phyloP scores from a whole-genome alignment of 495 filamentous ascomycete species.

The Penicillium crystallinum region DNA sequence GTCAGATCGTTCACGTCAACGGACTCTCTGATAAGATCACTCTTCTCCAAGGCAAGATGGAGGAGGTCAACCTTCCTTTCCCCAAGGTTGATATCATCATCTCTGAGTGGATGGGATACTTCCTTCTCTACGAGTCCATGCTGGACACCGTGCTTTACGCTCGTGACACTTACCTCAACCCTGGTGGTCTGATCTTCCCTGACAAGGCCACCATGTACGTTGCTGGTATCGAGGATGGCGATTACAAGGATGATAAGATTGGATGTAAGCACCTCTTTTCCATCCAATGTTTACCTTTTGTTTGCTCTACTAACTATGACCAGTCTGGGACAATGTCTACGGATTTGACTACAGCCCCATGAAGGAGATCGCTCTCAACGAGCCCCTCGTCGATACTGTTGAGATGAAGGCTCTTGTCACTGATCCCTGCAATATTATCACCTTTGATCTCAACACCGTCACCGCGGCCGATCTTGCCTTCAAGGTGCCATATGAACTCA shows the following conservation, averaged over 20 bases:
- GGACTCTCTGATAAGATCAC: conserved; percentile 81
- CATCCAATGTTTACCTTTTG: background rate
- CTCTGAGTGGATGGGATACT: conserved; percentile 99
- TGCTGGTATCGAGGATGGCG: conserved; percentile 79
- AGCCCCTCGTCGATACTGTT: conserved; percentile 77
- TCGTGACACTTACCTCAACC: conserved; percentile 80
- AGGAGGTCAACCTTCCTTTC: conserved; percentile 86
- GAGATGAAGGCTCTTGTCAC: conserved; percentile 75
- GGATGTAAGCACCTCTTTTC: conserved; percentile 50
- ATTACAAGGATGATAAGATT: conserved; percentile 88
- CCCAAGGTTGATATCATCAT: conserved; percentile 95
- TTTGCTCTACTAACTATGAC: background rate
- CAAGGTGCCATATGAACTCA: conserved; percentile 63
- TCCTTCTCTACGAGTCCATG: conserved; percentile 98
- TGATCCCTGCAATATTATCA: conserved; percentile 68
- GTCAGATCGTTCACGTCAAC: conserved; percentile 83
- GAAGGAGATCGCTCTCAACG: conserved; percentile 74
- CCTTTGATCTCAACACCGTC: conserved; percentile 78
- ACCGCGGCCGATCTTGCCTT: conserved; percentile 71
- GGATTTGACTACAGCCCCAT: conserved; percentile 95
- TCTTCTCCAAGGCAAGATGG: conserved; percentile 90
- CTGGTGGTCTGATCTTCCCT: conserved; percentile 84
- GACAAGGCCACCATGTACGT: conserved; percentile 87
- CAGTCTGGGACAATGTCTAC: conserved; percentile 97
- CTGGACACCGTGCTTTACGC: conserved; percentile 93